phyloP scores from a whole-genome alignment of 202 grass and related monocot species.

The Setaria italica region DNA sequence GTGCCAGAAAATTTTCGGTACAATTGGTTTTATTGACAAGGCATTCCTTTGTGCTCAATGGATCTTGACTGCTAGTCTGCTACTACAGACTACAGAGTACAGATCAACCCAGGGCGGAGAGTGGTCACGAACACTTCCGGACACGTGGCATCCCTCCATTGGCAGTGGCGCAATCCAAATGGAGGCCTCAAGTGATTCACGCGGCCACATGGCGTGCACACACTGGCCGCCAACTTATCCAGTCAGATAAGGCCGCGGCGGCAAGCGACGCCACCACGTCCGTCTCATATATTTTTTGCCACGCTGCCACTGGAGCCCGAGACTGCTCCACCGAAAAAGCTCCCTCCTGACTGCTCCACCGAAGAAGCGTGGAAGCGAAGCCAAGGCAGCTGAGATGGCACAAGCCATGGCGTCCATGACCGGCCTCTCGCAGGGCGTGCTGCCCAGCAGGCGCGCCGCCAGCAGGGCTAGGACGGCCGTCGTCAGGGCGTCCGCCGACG shows the following conservation, averaged over 20 bases:
- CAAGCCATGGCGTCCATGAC: conserved; percentile 98
- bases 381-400: conserved; percentile 58
- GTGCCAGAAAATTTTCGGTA: no score
- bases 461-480: conserved; percentile 47
- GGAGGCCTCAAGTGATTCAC: conserved; percentile 32
- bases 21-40: not conserved
- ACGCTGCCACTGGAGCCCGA: conserved; percentile 33
- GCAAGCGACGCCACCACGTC: conserved; percentile 22
- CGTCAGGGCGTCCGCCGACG: conserved; percentile 57
- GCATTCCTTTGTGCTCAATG: not conserved
- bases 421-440: conserved; percentile 71
- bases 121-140: not conserved
- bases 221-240: conserved; percentile 81
- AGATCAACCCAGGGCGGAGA: not conserved
- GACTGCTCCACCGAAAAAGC: conserved; percentile 16
- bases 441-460: conserved; percentile 37
- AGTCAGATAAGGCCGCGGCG: conserved; percentile 64
- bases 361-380: not conserved
- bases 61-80: not conserved
- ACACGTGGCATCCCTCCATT: conserved; percentile 45
- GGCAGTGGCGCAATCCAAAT: conserved; percentile 42
- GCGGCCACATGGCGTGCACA: conserved; percentile 40
- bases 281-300: conserved; percentile 50
- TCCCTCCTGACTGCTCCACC: not conserved
- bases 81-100: not conserved